A percentile compares a stretch with the other conserved stretches of the same genome.
These are phyloP conservation scores for Colletotrichum horii DNA, from an alignment of 2,329 filamentous ascomycete genomes.

Conservation along the genomic window DNA sequence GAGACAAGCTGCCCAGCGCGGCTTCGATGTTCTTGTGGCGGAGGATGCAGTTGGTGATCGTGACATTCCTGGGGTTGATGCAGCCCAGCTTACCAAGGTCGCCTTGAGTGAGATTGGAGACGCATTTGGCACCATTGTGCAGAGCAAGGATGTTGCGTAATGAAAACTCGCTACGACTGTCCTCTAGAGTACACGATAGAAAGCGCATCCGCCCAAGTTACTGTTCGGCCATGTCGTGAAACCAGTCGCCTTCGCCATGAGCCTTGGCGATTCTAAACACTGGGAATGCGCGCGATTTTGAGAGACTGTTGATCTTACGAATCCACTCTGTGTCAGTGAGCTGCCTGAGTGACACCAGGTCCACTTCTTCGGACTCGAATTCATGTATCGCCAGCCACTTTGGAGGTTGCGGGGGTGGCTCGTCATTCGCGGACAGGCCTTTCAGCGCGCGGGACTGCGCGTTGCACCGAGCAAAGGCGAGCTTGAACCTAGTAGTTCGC, in stretches of 20 bases:
- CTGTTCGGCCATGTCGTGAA: neutral
- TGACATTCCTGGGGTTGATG: slow-evolving; percentile 66
- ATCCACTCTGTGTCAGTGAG: neutral
- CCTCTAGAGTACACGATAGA: neutral
- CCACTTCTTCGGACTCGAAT: neutral
- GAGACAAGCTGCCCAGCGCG: slow-evolving; percentile 62
- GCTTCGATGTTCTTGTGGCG: slow-evolving; percentile 67
- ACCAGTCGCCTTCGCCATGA: neutral
- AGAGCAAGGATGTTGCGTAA: slow-evolving; percentile 31
- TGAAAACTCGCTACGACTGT: neutral
- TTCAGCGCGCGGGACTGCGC: slow-evolving; percentile 26
- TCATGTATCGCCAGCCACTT: neutral
- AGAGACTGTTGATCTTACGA: neutral
- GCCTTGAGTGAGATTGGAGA: slow-evolving; percentile 65
- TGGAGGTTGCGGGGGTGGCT: slow-evolving; percentile 7
- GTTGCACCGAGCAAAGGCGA: slow-evolving; percentile 25
- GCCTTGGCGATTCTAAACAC: neutral
- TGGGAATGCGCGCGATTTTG: neutral
- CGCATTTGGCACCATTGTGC: slow-evolving; percentile 66
- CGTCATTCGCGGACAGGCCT: slow-evolving; percentile 23
- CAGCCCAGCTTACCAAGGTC: slow-evolving; percentile 55
- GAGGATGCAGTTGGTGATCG: slow-evolving; percentile 70
- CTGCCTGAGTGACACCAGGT: neutral
- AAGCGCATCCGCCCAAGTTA: neutral
- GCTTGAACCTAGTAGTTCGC: slow-evolving; percentile 27